Percentiles rank a stretch among this genome's conserved stretches.
Conservation (phyloP, 2,329 filamentous ascomycete species). For the Didymellaceae sp. region DNA sequence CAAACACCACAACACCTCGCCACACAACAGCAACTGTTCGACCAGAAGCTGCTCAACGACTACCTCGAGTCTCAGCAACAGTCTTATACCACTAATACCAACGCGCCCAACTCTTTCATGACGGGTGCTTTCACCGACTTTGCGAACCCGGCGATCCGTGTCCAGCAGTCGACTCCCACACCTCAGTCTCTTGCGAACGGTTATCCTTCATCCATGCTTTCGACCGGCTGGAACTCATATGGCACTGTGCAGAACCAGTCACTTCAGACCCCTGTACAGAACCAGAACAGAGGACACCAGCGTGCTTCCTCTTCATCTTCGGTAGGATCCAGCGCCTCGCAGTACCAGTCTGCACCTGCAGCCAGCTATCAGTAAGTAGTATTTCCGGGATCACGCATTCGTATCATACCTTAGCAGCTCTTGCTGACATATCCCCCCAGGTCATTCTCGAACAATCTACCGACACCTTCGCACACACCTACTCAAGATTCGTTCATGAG, state of each 20-base stretch:
- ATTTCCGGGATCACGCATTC: conserved; percentile 43
- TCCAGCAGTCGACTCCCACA: conserved; percentile 51
- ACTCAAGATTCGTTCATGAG: conserved; percentile 59
- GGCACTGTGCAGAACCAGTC: conserved; percentile 43
- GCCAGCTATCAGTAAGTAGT: conserved; percentile 53
- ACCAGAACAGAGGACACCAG: conserved; percentile 43
- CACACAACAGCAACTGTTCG: conserved; percentile 37
- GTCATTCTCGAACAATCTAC: conserved; percentile 58
- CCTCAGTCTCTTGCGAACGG: conserved; percentile 38
- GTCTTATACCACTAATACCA: conserved; percentile 28
- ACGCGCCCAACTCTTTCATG: conserved; percentile 41
- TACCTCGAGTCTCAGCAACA: conserved; percentile 48
- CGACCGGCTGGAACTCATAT: conserved; percentile 42
- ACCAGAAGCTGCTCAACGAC: conserved; percentile 47
- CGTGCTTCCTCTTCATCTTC: conserved; percentile 50
- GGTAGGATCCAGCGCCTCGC: conserved; percentile 46
- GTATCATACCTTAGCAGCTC: conserved; percentile 16
- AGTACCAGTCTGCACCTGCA: conserved; percentile 40
- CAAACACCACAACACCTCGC: conserved; percentile 34
- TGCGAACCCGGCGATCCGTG: conserved; percentile 47
- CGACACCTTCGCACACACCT: conserved; percentile 62
- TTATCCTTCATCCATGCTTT: conserved; percentile 44
- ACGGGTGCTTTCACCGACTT: conserved; percentile 41
- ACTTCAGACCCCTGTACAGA: conserved; percentile 42
- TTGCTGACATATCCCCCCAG: conserved; percentile 49